Base-by-base conservation (phyloP, 768 basidiomycete species). In the button mushroom (Agaricus bisporus) region DNA sequence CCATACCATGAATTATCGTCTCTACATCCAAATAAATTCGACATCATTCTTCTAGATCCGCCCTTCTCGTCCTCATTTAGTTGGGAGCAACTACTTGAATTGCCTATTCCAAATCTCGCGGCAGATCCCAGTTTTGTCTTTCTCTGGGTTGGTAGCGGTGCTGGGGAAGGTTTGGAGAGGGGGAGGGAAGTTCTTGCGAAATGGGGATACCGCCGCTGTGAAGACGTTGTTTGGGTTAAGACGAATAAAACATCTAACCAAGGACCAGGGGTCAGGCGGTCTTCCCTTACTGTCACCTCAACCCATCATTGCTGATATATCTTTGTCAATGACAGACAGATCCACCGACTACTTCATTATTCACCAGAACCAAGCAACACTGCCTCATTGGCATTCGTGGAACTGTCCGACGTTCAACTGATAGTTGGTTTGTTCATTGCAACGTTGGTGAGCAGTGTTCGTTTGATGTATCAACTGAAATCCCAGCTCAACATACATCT, bases 161-260 rank as follows among this genome's bases (percentile, higher is more conserved):
- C 88, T 5, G 85, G 86, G 3, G 91, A 91, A 46, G 97, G 94
- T 0, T 75, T 99, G 26, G 97, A 99, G 66, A 77, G 86, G 32
- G 97, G 97, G 0, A 73, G 95, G 32, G 95, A 98, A 67, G 74
- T 95, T 25, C 77, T 99, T 37, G 88, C 86, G 1, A 88, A 83
- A 67, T 99, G 95, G 95, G 97, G 95, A 3, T 95, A 93, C 64
- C 74, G 93, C 41, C 71, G 97, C 48, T 97, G 93, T 62, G 97
- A 99, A 63, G 97, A 99, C 64, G 90, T 99, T n/a, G 91, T 97
- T 4, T 98, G 94, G 95, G 87, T 97, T 52, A 93, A 92, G 72
- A 95, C 92, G 43, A 99, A 98, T 65, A 78, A 78, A 55, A 75
- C 69, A 18, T 77, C 72, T 20, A 88, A 88, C 65, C 74, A 74